phyloP scores from a whole-genome alignment of 2,329 filamentous ascomycete genomes.

The Blumeriella jaapii region DNA sequence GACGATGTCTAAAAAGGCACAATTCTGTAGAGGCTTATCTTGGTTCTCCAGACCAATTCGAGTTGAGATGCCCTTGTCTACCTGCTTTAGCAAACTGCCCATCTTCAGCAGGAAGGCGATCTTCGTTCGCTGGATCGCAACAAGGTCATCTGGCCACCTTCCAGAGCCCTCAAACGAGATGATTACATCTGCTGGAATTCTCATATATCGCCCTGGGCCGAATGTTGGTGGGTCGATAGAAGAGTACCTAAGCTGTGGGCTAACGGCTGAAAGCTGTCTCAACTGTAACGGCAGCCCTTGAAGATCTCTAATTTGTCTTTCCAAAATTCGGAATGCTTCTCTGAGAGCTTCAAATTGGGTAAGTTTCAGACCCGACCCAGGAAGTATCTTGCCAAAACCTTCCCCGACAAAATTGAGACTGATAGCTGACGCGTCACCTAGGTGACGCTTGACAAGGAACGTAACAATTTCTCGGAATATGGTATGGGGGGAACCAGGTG shows the following conservation, averaged over 20 bases:
- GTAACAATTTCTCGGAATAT: slow-evolving; percentile 71
- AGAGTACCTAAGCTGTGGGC: slow-evolving; percentile 62
- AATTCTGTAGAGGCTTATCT: slow-evolving; percentile 56
- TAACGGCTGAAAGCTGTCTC: slow-evolving; percentile 64
- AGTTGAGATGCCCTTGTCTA: slow-evolving; percentile 48
- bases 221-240: slow-evolving; percentile 44
- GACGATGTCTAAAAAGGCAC: slow-evolving; percentile 70
- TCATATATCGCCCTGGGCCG: slow-evolving; percentile 28
- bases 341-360: slow-evolving; percentile 56
- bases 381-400: slow-evolving; percentile 34
- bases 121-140: slow-evolving; percentile 87
- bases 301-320: slow-evolving; percentile 64
- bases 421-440: slow-evolving; percentile 40
- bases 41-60: slow-evolving; percentile 74
- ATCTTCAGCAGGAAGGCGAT: slow-evolving; percentile 70
- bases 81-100: slow-evolving; percentile 50
- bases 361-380: slow-evolving; percentile 26
- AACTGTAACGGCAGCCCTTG: slow-evolving; percentile 82
- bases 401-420: slow-evolving; percentile 34
- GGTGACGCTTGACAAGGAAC: slow-evolving; percentile 59
- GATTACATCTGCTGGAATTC: slow-evolving; percentile 61
- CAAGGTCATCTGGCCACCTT: slow-evolving; percentile 86
- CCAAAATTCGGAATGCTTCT: slow-evolving; percentile 60
- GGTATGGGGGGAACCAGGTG: slow-evolving; percentile 44
- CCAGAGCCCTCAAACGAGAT: slow-evolving; percentile 89